Conservation (phyloP, 176 grass and related monocot species). For the Dendrocalamus sinicus region DNA sequence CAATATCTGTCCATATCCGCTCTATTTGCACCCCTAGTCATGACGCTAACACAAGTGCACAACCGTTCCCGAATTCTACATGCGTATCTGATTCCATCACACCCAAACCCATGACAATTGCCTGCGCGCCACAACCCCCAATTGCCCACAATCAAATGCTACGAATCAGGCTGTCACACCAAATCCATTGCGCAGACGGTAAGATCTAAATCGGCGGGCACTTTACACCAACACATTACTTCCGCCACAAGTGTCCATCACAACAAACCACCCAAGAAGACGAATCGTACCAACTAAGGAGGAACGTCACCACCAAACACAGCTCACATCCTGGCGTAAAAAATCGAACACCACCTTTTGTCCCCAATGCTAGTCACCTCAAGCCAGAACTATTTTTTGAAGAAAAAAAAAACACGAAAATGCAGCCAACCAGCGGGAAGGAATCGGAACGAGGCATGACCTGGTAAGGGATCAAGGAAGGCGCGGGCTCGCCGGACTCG, state of each 20-base stretch:
- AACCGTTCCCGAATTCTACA: conserved; percentile 17
- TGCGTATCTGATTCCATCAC: background rate
- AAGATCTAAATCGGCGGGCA: background rate
- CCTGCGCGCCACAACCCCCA: background rate
- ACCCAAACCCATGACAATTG: background rate
- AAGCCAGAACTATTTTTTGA: background rate
- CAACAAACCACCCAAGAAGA: background rate
- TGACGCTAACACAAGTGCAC: background rate
- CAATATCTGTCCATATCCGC: too few species aligned
- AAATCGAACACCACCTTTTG: background rate
- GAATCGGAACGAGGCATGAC: conserved; percentile 10
- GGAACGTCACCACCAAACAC: background rate
- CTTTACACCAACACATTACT: conserved; percentile 21
- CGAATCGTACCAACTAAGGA: background rate
- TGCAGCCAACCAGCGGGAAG: background rate
- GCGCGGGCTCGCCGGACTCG: conserved; percentile 57
- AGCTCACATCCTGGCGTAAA: background rate
- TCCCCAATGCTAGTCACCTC: background rate
- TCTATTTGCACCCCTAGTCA: background rate
- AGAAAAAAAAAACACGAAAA: background rate
- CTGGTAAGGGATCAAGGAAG: conserved; percentile 69
- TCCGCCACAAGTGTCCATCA: background rate
- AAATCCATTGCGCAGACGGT: background rate
- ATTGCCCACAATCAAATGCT: conserved; percentile 12
- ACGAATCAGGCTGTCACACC: background rate